Evolutionary conservation across 2,329 filamentous ascomycete species (phyloP), one percentile per base, ranked within the genome.

Genomic region (Arthrobotrys conoides): DNA sequence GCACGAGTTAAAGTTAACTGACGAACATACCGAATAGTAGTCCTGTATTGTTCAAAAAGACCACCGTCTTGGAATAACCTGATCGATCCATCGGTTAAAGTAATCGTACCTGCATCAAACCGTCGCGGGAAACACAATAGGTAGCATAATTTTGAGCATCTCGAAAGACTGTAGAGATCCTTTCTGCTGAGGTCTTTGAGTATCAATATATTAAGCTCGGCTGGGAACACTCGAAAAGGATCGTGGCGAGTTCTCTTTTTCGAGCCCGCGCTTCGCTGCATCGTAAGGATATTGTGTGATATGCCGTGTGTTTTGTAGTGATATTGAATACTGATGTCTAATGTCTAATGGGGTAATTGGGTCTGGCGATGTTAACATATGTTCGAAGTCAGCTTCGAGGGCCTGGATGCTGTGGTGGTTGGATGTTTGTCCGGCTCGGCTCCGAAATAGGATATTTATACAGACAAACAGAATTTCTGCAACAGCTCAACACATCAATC

Each of bases 141-240:
- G 16, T 64, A 48, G 20, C 59, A 64, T 3, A 48, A 14, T 18
- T 33, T 64, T 8, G 59, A 64, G 27, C 59, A 64, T 18, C 59
- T 16, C 9, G 59, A 46, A 30, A 64, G 27, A 6, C 18, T 64
- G 18, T 18, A 6, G 5, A 64, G 38, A 5, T 64, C 38, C 9
- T 12, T 6, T 5, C 1, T 18, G 9, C 16, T 12, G 12, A 64
- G 59, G 6, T 12, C 1, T 5, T 64, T 16, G 22, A 64, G 18
- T 3, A 64, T 48, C 20, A 46, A 14, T 2, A 64, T 24, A 33
- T 48, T 48, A 9, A 64, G 27, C 18, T 64, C 59, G 1, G 59
- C 59, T 16, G 59, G 59, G 22, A 64, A 20, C 0, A 5, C 5
- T 0, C 27, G 20, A 20, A 64, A 64, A 2, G 38, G 59, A 20